These are phyloP conservation scores for Pichia sp. DNA, from an alignment of 1,139 yeast species.

Conservation along the genomic window DNA sequence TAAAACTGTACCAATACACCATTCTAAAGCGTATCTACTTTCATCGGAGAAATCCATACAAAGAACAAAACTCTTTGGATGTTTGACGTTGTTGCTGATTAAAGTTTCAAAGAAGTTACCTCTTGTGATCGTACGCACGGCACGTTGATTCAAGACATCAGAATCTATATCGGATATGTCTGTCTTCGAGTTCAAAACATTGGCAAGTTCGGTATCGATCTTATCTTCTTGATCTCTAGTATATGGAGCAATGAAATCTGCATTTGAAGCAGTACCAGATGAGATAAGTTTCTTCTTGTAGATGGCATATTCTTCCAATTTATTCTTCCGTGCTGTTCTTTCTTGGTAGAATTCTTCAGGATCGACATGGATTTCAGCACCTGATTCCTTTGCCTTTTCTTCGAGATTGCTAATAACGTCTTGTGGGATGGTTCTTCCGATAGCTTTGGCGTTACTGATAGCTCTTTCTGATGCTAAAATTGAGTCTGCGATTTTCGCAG, in stretches of 20 bases:
- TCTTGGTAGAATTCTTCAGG: constrained; percentile 48
- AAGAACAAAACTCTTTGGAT: constrained; percentile 67
- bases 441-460: constrained; percentile 54
- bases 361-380: constrained; percentile 43
- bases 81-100: constrained; percentile 17
- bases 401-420: constrained; percentile 43
- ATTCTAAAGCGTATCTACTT: constrained; percentile 81
- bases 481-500: constrained; percentile 52
- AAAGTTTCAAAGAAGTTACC: constrained; percentile 63
- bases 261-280: constrained; percentile 36
- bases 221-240: constrained; percentile 72
- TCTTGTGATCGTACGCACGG: constrained; percentile 67
- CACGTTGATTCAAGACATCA: constrained; percentile 52
- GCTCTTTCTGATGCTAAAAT: constrained; percentile 61
- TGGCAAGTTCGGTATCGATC: constrained; percentile 64
- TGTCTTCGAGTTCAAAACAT: constrained; percentile 55
- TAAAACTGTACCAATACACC: constrained; percentile 86
- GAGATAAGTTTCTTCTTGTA: constrained; percentile 41
- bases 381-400: constrained; percentile 31
- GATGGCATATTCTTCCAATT: constrained; percentile 47
- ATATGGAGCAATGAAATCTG: constrained; percentile 46
- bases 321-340: constrained; percentile 47
- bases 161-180: constrained; percentile 62
- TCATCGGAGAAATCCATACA: constrained; percentile 87
- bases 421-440: constrained; percentile 48